Conservation (phyloP, 225 moss, liverwort and hornwort species). For the Thuidium tamariscinum region DNA sequence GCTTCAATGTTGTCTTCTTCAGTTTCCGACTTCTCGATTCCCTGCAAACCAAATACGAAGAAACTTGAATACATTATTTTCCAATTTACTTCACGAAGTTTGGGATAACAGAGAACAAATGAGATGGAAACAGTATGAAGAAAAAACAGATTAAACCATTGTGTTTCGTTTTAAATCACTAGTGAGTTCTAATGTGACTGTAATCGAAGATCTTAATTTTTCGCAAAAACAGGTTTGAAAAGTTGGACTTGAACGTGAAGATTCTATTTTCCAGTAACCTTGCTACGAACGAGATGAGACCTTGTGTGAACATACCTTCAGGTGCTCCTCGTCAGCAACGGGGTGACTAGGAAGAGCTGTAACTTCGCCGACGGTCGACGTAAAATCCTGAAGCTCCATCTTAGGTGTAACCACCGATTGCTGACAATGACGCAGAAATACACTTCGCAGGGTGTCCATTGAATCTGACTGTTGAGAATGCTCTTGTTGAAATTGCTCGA, state of each 20-base stretch:
- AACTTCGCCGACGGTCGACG: neutral
- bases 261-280: neutral
- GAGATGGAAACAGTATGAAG: no score
- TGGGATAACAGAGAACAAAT: neutral
- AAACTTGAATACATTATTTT: neutral
- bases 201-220: neutral
- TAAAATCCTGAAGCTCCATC: slow-evolving; percentile 15
- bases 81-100: no score
- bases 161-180: no score
- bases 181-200: neutral
- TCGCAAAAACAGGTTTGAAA: neutral
- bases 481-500: slow-evolving; percentile 12
- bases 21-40: slow-evolving; percentile 18
- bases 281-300: no score
- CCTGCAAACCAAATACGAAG: neutral
- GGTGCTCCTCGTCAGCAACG: neutral
- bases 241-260: no score
- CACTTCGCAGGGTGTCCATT: neutral
- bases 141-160: neutral
- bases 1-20: slow-evolving; percentile 58
- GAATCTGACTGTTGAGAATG: neutral
- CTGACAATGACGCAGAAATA: slow-evolving; percentile 4
- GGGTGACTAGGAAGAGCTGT: neutral
- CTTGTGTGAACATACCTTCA: neutral
- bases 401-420: slow-evolving; percentile 3